phyloP scores from a whole-genome alignment of 2,329 filamentous ascomycete genomes.

The Paraphaeosphaeria sporulosa region DNA sequence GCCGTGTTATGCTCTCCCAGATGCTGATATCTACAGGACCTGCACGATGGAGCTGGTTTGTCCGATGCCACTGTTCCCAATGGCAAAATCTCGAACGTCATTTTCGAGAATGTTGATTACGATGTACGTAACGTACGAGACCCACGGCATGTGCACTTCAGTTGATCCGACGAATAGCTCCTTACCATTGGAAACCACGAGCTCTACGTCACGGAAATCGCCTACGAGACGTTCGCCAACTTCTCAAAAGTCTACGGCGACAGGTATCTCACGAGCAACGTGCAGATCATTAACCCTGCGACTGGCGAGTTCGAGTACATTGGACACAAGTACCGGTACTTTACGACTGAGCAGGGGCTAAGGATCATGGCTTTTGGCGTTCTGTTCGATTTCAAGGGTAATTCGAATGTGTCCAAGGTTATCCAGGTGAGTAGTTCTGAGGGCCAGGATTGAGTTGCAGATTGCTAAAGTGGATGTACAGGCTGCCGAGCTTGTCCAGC shows the following conservation, averaged over 20 bases:
- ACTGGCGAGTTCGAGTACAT: conserved; percentile 56
- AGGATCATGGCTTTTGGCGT: conserved; percentile 63
- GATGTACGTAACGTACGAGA: conserved; percentile 37
- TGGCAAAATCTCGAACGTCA: conserved; percentile 61
- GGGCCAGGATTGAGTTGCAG: too few species aligned
- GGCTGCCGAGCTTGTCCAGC: conserved; percentile 59
- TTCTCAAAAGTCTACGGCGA: conserved; percentile 67
- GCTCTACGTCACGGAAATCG: conserved; percentile 68
- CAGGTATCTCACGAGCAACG: conserved; percentile 62
- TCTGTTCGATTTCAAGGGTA: conserved; percentile 61
- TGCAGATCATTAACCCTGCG: conserved; percentile 56
- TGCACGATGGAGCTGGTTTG: conserved; percentile 71
- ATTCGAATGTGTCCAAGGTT: conserved; percentile 68
- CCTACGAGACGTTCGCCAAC: conserved; percentile 67
- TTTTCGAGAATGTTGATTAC: conserved; percentile 62
- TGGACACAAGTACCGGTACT: conserved; percentile 59
- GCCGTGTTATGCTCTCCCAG: too few species aligned
- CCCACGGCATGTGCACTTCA: too few species aligned
- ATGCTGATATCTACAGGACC: conserved; percentile 52
- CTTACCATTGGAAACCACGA: conserved; percentile 70
- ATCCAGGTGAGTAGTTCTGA: conserved; percentile 44
- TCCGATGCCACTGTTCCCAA: conserved; percentile 67
- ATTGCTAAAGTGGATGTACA: conserved; percentile 21
- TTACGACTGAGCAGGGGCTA: conserved; percentile 56
- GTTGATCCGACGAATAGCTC: conserved; percentile 27